These are phyloP conservation scores for Myxozyma mucilagina DNA, from an alignment of 805 yeast species.

Conservation along the genomic window DNA sequence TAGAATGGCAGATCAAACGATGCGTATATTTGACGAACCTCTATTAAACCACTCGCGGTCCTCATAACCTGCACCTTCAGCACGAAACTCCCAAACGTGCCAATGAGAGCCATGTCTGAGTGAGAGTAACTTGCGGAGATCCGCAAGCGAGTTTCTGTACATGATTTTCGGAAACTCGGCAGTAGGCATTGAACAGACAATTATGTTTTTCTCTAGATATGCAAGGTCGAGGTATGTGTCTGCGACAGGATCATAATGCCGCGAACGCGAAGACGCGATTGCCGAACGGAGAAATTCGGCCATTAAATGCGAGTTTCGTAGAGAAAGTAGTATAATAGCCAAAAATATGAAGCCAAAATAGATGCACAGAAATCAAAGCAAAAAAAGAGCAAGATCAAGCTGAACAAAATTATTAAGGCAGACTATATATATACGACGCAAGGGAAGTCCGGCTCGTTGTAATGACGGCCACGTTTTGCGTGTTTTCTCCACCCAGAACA, in stretches of 20 bases:
- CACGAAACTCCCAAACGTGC: constrained; percentile 73
- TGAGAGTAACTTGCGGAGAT: constrained; percentile 52
- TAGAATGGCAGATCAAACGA: neutral
- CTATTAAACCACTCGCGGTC: constrained; percentile 40
- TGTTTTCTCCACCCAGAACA: too few relatives aligned
- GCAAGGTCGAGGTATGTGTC: constrained; percentile 58
- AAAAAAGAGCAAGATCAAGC: too few relatives aligned
- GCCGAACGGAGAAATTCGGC: constrained; percentile 35
- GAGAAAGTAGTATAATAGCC: too few relatives aligned
- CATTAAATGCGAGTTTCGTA: constrained; percentile 22
- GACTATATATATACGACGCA: too few relatives aligned
- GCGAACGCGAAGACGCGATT: constrained; percentile 38
- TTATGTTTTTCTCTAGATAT: constrained; percentile 61
- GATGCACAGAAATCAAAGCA: too few relatives aligned
- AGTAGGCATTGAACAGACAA: constrained; percentile 79
- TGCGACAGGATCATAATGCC: constrained; percentile 36
- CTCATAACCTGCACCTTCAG: constrained; percentile 52
- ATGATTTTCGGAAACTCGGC: constrained; percentile 45
- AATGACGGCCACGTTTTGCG: too few relatives aligned
- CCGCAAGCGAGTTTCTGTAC: constrained; percentile 55
- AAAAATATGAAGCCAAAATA: too few relatives aligned
- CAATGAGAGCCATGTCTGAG: constrained; percentile 55
- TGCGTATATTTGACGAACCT: constrained; percentile 19
- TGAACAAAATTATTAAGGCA: too few relatives aligned
- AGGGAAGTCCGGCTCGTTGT: too few relatives aligned